phyloP scores from a whole-genome alignment of 192 early-diverging fungal species.

The Diversispora epigaea region DNA sequence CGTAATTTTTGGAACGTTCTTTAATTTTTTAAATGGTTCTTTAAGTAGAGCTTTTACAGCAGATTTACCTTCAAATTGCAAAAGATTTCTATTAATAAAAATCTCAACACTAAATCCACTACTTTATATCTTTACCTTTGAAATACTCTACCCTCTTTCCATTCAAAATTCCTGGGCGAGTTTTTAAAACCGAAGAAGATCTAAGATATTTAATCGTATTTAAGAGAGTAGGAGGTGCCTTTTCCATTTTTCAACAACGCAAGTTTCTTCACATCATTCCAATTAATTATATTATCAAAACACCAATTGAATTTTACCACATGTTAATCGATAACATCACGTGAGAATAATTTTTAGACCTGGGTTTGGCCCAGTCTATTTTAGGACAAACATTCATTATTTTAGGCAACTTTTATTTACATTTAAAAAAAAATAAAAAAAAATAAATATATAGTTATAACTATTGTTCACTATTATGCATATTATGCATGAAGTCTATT shows the following conservation, averaged over 20 bases:
- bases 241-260: neutral
- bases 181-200: slow-evolving; percentile 69
- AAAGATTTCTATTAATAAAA: neutral
- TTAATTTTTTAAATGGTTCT: slow-evolving; percentile 25
- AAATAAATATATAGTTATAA: too few relatives aligned
- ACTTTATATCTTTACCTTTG: slow-evolving; percentile 61
- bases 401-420: too few relatives aligned
- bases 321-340: neutral
- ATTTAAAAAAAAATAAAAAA: too few relatives aligned
- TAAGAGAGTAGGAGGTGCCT: slow-evolving; percentile 15
- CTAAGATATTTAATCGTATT: slow-evolving; percentile 79
- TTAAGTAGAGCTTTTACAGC: slow-evolving; percentile 67
- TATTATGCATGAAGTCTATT: too few relatives aligned
- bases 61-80: slow-evolving; percentile 52
- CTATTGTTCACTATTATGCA: too few relatives aligned
- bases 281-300: neutral
- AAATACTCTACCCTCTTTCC: slow-evolving; percentile 91
- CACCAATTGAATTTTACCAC: neutral
- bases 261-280: neutral
- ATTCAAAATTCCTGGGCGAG: slow-evolving; percentile 84
- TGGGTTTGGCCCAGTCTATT: too few relatives aligned
- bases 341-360: too few relatives aligned
- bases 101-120: neutral
- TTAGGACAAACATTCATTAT: too few relatives aligned
- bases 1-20: slow-evolving; percentile 56